Percentiles rank a stretch among this genome's conserved stretches.
Evolutionary conservation across 371 early-diverging fungal species (phyloP).

Genomic region (Scutellospora calospora): DNA sequence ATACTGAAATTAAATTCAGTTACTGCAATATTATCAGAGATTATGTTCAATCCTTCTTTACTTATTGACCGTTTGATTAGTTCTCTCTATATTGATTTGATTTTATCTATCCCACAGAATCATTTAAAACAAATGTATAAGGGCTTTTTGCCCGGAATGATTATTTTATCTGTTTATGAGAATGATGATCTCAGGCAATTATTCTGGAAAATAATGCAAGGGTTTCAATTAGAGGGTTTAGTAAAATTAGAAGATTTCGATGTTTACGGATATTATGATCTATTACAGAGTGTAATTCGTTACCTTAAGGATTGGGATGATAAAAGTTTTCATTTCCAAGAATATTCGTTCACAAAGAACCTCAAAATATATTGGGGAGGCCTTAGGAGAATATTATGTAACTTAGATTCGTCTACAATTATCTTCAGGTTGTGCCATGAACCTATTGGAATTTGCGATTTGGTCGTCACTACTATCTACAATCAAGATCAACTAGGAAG

Average conservation of each 20-base stretch:
- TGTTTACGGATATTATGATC: background rate
- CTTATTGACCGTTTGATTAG: background rate
- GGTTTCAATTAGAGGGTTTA: background rate
- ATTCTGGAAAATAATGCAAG: background rate
- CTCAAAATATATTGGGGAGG: background rate
- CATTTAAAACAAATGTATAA: too few relatives aligned
- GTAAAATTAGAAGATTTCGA: too few relatives aligned
- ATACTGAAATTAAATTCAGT: background rate
- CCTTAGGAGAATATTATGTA: background rate
- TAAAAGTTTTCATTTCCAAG: background rate
- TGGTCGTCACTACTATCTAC: background rate
- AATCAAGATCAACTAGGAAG: background rate
- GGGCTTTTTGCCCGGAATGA: background rate
- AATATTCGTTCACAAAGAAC: background rate
- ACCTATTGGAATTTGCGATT: background rate
- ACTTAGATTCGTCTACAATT: background rate
- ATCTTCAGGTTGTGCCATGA: background rate
- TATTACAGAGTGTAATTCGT: background rate
- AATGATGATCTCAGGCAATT: background rate
- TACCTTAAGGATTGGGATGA: background rate
- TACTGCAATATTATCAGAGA: background rate
- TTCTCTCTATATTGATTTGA: too few relatives aligned
- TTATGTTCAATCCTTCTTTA: background rate
- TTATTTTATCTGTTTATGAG: slow-evolving; percentile 6
- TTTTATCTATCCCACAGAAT: too few relatives aligned